Percentiles rank a stretch among this genome's conserved stretches.
phyloP scores from a whole-genome alignment of 148 eudicot genomes.

The Polygonum aviculare region DNA sequence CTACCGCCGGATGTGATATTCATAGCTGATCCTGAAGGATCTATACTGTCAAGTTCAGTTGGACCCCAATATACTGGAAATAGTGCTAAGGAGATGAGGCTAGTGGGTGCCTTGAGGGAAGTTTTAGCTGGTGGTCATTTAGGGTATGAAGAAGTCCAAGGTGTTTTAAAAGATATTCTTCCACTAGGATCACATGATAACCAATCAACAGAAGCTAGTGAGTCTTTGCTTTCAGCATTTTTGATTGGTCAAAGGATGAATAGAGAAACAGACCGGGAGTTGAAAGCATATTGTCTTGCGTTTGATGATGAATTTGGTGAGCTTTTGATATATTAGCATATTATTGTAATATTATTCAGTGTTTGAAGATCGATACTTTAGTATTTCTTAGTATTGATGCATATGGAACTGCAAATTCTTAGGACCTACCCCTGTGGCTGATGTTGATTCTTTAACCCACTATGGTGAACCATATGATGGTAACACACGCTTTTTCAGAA shows the following conservation, averaged over 20 bases:
- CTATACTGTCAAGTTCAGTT: constrained; percentile 76
- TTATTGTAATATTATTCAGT: not conserved
- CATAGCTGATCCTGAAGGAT: constrained; percentile 97
- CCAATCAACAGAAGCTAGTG: constrained; percentile 44
- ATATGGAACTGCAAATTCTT: constrained; percentile 13
- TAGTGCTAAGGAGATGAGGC: constrained; percentile 79
- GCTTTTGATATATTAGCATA: not conserved
- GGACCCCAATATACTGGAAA: constrained; percentile 86
- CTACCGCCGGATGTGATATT: constrained; percentile 80
- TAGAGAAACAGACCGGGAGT: constrained; percentile 94
- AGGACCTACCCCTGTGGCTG: constrained; percentile 83
- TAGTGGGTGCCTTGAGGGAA: constrained; percentile 95
- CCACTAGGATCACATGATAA: constrained; percentile 37
- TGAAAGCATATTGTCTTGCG: constrained; percentile 97
- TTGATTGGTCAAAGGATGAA: constrained; percentile 98
- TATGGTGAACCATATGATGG: constrained; percentile 99
- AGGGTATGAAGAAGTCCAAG: constrained; percentile 97
- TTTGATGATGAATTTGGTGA: constrained; percentile 93
- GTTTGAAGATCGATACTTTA: not conserved
- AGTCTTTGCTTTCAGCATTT: constrained; percentile 88
- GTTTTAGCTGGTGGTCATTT: constrained; percentile 94
- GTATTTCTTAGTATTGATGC: not conserved
- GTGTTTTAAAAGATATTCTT: constrained; percentile 80
- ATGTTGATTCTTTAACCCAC: constrained; percentile 84
- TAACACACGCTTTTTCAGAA: constrained; percentile 92